Evolutionary conservation across 2,329 filamentous ascomycete species (phyloP).

Genomic region (Davidsoniella neocaledoniae): DNA sequence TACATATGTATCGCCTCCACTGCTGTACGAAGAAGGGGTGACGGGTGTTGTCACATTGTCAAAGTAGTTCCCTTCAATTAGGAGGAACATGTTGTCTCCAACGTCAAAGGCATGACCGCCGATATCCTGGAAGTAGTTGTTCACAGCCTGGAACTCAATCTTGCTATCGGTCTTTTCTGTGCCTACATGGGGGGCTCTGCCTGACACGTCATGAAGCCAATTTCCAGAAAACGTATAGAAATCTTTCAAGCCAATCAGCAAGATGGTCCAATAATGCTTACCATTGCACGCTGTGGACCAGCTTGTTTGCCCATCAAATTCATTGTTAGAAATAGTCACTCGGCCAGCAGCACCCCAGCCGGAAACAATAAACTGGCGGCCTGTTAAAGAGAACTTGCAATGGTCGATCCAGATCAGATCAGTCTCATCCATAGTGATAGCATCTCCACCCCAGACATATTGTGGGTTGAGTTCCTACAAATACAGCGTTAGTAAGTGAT

Average conservation of each 20-base stretch:
- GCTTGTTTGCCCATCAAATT: conserved; percentile 26
- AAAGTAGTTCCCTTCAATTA: conserved; percentile 31
- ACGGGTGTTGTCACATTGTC: conserved; percentile 23
- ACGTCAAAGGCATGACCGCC: conserved; percentile 29
- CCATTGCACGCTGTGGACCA: conserved; percentile 28
- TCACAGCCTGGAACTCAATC: conserved; percentile 22
- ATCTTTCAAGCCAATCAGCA: conserved; percentile 24
- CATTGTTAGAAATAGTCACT: conserved; percentile 30
- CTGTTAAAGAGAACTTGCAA: conserved; percentile 25
- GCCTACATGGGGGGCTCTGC: conserved; percentile 27
- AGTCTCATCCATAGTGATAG: conserved; percentile 19
- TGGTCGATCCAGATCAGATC: conserved; percentile 23
- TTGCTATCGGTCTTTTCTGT: conserved; percentile 18
- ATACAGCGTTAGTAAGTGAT: background rate
- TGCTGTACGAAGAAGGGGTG: conserved; percentile 19
- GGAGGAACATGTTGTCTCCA: conserved; percentile 17
- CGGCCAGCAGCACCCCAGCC: conserved; percentile 15
- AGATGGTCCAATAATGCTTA: conserved; percentile 30
- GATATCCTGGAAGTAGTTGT: conserved; percentile 27
- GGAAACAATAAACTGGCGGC: conserved; percentile 25
- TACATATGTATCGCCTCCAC: conserved; percentile 15
- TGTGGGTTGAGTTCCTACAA: conserved; percentile 18
- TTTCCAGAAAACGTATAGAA: conserved; percentile 26
- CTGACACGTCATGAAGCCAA: conserved; percentile 28
- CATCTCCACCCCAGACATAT: conserved; percentile 24